Conservation (phyloP, 2,329 filamentous ascomycete genomes). For the Colletotrichum tropicicola region DNA sequence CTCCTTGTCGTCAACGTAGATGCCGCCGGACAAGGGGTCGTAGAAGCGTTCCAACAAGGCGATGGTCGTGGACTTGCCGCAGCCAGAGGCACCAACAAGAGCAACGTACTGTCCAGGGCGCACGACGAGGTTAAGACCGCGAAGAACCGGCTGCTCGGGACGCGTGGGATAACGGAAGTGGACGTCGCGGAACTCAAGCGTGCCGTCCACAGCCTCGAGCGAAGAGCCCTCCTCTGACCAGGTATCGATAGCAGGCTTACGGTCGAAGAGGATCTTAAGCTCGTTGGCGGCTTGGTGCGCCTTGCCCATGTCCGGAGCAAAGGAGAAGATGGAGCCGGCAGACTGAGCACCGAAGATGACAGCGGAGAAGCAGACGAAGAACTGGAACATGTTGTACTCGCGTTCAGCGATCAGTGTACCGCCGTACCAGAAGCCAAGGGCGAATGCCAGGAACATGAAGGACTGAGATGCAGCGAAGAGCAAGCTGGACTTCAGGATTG, state of each 20-base stretch:
- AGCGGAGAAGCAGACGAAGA: conserved; percentile 90
- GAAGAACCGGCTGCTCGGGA: conserved; percentile 89
- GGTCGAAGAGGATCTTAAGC: conserved; percentile 85
- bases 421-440: conserved; percentile 93
- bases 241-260: conserved; percentile 81
- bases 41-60: conserved; percentile 94
- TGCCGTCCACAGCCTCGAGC: conserved; percentile 73
- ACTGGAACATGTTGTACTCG: conserved; percentile 84
- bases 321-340: conserved; percentile 88
- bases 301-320: conserved; percentile 93
- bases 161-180: conserved; percentile 95
- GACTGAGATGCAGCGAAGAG: conserved; percentile 89
- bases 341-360: conserved; percentile 94
- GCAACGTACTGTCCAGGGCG: conserved; percentile 86
- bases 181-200: conserved; percentile 89
- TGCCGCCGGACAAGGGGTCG: conserved; percentile 81
- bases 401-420: conserved; percentile 75
- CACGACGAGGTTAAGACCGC: conserved; percentile 79
- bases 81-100: conserved; percentile 92
- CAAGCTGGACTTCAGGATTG: conserved; percentile 77
- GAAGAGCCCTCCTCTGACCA: conserved; percentile 77
- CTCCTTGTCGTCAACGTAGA: conserved; percentile 85
- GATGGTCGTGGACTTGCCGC: conserved; percentile 94
- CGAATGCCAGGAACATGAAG: conserved; percentile 83
- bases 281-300: conserved; percentile 84